Evolutionary conservation across 192 early-diverging fungal species (phyloP).

Genomic region (Haplosporangium gracile): DNA sequence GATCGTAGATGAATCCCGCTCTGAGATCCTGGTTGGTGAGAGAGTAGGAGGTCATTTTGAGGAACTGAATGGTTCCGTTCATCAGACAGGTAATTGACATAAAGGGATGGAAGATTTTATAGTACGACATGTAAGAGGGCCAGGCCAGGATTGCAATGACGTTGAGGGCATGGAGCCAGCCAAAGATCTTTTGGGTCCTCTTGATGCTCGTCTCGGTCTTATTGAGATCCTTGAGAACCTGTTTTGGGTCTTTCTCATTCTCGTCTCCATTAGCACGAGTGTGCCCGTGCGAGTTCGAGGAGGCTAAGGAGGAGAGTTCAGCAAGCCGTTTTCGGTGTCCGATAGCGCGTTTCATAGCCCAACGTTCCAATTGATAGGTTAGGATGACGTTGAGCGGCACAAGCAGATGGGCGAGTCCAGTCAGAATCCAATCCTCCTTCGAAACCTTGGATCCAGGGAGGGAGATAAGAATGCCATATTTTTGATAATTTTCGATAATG

Average conservation of each 20-base stretch:
- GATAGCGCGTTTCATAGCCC: conserved; percentile 34
- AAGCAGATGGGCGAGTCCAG: conserved; percentile 61
- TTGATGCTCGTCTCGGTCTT: conserved; percentile 36
- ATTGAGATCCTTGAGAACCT: conserved; percentile 8
- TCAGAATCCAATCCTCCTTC: conserved; percentile 68
- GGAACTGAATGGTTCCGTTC: conserved; percentile 77
- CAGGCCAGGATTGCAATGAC: conserved; percentile 66
- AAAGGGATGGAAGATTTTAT: conserved; percentile 76
- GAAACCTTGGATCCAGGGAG: conserved; percentile 68
- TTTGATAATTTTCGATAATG: conserved; percentile 89
- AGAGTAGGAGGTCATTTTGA: conserved; percentile 85
- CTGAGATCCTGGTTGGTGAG: conserved; percentile 86
- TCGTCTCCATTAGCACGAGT: not conserved
- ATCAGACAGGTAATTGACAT: conserved; percentile 73
- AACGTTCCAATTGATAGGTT: conserved; percentile 72
- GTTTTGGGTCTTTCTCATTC: conserved; percentile 30
- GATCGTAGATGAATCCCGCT: conserved; percentile 64
- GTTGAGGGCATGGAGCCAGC: conserved; percentile 67
- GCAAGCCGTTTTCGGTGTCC: conserved; percentile 41
- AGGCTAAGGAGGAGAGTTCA: conserved; percentile 5
- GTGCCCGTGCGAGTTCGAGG: not conserved
- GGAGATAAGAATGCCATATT: conserved; percentile 87
- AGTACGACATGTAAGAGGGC: conserved; percentile 76
- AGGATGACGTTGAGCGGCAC: conserved; percentile 68
- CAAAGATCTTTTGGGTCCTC: conserved; percentile 20